Conservation (phyloP, 2,329 filamentous ascomycete genomes). For the Neoscytalidium dimidiatum region DNA sequence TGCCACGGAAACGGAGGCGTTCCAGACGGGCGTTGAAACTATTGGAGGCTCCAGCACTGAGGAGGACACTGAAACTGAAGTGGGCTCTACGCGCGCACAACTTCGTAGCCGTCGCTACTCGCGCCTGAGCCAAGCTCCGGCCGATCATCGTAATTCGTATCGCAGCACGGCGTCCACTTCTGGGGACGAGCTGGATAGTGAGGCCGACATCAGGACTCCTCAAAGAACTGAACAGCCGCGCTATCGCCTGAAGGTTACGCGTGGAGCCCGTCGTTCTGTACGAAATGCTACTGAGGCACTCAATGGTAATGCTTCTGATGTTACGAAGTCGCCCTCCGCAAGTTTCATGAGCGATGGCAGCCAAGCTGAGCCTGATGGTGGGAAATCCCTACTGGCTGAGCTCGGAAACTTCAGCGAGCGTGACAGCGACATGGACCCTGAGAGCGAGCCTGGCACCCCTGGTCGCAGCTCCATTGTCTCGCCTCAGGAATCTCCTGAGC, state of each 20-base stretch:
- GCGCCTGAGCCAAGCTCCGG: slow-evolving; percentile 45
- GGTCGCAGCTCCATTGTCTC: slow-evolving; percentile 11
- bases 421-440: slow-evolving; percentile 60
- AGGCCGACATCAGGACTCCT: slow-evolving; percentile 62
- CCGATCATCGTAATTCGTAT: slow-evolving; percentile 67
- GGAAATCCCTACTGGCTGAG: slow-evolving; percentile 88
- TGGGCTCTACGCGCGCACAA: slow-evolving; percentile 34
- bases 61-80: slow-evolving; percentile 84
- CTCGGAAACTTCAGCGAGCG: slow-evolving; percentile 78
- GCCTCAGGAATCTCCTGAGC: slow-evolving; percentile 16
- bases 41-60: slow-evolving; percentile 71
- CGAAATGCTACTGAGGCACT: slow-evolving; percentile 56
- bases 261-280: slow-evolving; percentile 54
- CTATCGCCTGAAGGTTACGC: slow-evolving; percentile 71
- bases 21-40: slow-evolving; percentile 87
- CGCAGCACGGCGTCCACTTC: slow-evolving; percentile 89
- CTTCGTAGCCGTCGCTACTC: slow-evolving; percentile 40
- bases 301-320: slow-evolving; percentile 54
- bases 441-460: slow-evolving; percentile 31
- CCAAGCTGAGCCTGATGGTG: slow-evolving; percentile 50
- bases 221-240: slow-evolving; percentile 64
- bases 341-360: slow-evolving; percentile 51
- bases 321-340: slow-evolving; percentile 57
- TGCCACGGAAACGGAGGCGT: slow-evolving; percentile 86
- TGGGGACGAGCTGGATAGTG: slow-evolving; percentile 67